Conservation (phyloP, 2,329 filamentous ascomycete species). For the Aspergillus sp. region DNA sequence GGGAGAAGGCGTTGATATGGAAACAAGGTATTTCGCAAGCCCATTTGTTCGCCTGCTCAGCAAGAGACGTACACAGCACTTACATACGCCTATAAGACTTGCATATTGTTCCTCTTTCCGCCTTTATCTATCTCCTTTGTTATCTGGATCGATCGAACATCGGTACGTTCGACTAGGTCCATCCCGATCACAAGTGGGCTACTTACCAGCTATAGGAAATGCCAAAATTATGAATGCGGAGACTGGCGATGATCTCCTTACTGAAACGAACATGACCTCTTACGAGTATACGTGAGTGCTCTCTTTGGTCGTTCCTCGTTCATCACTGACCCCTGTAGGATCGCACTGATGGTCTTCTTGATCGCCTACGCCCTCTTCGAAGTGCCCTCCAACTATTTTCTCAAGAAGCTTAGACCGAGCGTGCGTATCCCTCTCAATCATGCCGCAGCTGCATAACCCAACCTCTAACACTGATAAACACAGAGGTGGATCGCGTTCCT, state of each 20-base stretch:
- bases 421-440: constrained; percentile 20
- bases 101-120: constrained; percentile 63
- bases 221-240: constrained; percentile 65
- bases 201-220: constrained; percentile 44
- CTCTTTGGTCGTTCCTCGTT: background rate
- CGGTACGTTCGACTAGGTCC: constrained; percentile 37
- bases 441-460: background rate
- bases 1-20: constrained; percentile 45
- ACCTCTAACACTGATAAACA: background rate
- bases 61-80: background rate
- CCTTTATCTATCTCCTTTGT: constrained; percentile 65
- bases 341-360: constrained; percentile 50
- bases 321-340: constrained; percentile 24
- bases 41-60: background rate
- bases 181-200: background rate
- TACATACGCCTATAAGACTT: constrained; percentile 44
- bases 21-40: constrained; percentile 46
- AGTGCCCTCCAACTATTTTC: constrained; percentile 51
- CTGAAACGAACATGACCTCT: constrained; percentile 61
- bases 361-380: constrained; percentile 52
- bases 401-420: constrained; percentile 50
- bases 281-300: constrained; percentile 56
- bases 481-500: constrained; percentile 51
- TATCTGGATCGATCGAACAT: constrained; percentile 70
- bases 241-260: constrained; percentile 61